Evolutionary conservation across 2,329 filamentous ascomycete genomes (phyloP).

Genomic region (Beauveria brongniartii): DNA sequence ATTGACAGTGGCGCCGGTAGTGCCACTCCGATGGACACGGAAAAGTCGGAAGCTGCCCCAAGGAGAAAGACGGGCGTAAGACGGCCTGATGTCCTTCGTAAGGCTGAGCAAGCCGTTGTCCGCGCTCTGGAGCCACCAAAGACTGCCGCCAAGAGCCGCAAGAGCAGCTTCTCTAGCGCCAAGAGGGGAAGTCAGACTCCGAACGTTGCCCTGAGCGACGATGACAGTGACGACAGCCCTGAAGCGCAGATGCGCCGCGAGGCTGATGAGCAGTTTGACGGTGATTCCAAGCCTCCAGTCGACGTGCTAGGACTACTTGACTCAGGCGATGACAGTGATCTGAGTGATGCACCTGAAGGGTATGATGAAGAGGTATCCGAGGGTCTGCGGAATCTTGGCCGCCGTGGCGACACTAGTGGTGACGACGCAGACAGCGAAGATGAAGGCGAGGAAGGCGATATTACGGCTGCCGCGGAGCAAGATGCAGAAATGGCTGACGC

Average conservation of each 20-base stretch:
- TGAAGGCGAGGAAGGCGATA: conserved; percentile 23
- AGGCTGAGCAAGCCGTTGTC: conserved; percentile 50
- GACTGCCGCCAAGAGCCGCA: conserved; percentile 35
- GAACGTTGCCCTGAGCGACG: conserved; percentile 27
- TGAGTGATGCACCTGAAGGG: conserved; percentile 54
- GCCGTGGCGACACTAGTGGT: conserved; percentile 17
- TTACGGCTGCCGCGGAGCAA: background rate
- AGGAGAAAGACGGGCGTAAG: conserved; percentile 39
- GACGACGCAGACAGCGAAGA: conserved; percentile 29
- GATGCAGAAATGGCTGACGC: background rate
- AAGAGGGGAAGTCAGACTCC: conserved; percentile 36
- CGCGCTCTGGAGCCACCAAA: conserved; percentile 43
- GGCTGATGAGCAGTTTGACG: conserved; percentile 25
- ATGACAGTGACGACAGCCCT: conserved; percentile 31
- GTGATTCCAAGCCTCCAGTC: conserved; percentile 12
- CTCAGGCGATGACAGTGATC: conserved; percentile 59
- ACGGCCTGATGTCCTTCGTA: conserved; percentile 50
- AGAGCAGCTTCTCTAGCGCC: conserved; percentile 44
- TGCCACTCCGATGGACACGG: conserved; percentile 28
- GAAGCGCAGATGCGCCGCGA: conserved; percentile 31
- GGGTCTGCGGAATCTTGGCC: conserved; percentile 24
- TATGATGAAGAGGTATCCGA: conserved; percentile 50
- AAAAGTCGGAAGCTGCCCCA: conserved; percentile 33
- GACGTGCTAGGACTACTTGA: conserved; percentile 21
- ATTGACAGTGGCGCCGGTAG: conserved; percentile 28